Conservation (phyloP, 768 basidiomycete species). For the Trametes maxima region DNA sequence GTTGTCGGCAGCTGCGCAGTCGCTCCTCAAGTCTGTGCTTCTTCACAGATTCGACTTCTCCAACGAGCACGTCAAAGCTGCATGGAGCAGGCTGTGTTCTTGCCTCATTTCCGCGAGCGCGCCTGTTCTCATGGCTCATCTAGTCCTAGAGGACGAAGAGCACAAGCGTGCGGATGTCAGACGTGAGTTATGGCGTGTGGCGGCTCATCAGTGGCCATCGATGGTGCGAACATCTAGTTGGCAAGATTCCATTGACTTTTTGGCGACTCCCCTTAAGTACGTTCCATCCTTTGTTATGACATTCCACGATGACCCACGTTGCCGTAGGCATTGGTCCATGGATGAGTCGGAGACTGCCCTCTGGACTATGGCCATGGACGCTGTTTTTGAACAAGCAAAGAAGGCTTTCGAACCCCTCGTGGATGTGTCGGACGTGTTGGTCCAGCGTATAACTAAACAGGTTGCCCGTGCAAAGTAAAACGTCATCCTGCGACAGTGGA, state of each 20-base stretch:
- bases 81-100: slow-evolving; percentile 54
- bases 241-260: slow-evolving; percentile 46
- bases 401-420: slow-evolving; percentile 15
- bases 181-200: slow-evolving; percentile 51
- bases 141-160: slow-evolving; percentile 33
- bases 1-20: slow-evolving; percentile 48
- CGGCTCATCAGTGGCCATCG: slow-evolving; percentile 40
- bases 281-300: slow-evolving; percentile 1
- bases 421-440: slow-evolving; percentile 17
- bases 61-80: slow-evolving; percentile 39
- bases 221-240: slow-evolving; percentile 35
- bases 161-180: slow-evolving; percentile 37
- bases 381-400: slow-evolving; percentile 33
- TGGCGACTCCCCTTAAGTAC: slow-evolving; percentile 53
- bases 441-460: background rate
- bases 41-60: slow-evolving; percentile 44
- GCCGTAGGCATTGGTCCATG: slow-evolving; percentile 48
- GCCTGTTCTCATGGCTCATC: slow-evolving; percentile 41
- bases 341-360: slow-evolving; percentile 42
- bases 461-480: slow-evolving; percentile 3
- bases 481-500: background rate
- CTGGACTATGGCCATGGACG: slow-evolving; percentile 45
- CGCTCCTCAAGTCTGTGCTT: slow-evolving; percentile 49
- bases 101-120: slow-evolving; percentile 47
- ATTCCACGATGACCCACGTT: slow-evolving; percentile 9